A percentile compares a stretch with the other conserved stretches of the same genome.
Conservation (phyloP, 805 yeast genomes). For the Wickerhamomyces queroliae region DNA sequence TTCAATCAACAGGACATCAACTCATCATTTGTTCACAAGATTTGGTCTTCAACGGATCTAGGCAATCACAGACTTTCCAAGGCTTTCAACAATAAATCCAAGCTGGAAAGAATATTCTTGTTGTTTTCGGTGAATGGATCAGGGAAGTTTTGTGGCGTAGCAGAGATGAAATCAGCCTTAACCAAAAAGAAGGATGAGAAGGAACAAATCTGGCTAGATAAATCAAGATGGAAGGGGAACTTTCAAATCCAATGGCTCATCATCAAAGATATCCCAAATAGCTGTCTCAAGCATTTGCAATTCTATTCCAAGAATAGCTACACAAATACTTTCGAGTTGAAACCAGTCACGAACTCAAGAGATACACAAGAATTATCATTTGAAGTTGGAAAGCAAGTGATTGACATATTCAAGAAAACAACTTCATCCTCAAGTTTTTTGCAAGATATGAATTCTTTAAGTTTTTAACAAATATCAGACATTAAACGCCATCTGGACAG, state of each 20-base stretch:
- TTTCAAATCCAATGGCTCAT: conserved; percentile 50
- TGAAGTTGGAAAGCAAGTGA: conserved; percentile 39
- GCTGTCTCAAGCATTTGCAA: conserved; percentile 36
- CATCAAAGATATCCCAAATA: conserved; percentile 46
- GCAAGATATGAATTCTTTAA: conserved; percentile 5
- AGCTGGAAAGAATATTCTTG: conserved; percentile 34
- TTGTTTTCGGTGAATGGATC: conserved; percentile 55
- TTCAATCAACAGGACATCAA: conserved; percentile 41
- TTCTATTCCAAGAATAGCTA: conserved; percentile 16
- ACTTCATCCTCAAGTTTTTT: conserved; percentile 14
- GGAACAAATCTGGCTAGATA: conserved; percentile 41
- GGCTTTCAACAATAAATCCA: conserved; percentile 26
- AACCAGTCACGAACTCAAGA: conserved; percentile 52
- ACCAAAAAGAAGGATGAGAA: conserved; percentile 26
- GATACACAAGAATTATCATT: conserved; percentile 56
- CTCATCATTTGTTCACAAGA: conserved; percentile 40
- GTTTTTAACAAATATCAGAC: too few relatives aligned
- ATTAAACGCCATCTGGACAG: too few relatives aligned
- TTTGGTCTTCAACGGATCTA: conserved; percentile 56
- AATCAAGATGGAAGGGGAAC: conserved; percentile 42
- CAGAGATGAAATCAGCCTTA: conserved; percentile 39
- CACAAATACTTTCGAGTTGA: conserved; percentile 35
- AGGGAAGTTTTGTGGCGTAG: conserved; percentile 53
- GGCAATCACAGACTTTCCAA: conserved; percentile 48
- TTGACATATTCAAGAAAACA: conserved; percentile 33